Evolutionary conservation across 2,329 filamentous ascomycete genomes (phyloP).

Genomic region (Chrysosporium keratinophilum): DNA sequence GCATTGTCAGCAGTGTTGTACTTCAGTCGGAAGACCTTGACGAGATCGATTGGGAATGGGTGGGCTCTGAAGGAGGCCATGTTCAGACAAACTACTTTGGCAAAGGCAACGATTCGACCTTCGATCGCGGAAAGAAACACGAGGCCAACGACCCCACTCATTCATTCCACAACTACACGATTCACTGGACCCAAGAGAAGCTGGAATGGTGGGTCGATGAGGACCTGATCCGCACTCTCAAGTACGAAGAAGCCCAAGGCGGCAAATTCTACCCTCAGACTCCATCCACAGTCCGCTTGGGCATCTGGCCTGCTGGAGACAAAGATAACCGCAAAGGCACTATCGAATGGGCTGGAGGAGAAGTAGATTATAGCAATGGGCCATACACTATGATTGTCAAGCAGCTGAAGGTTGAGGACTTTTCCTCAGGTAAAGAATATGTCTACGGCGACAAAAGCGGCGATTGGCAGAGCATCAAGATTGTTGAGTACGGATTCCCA

Average conservation of each 20-base stretch:
- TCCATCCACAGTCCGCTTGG: slow-evolving; percentile 60
- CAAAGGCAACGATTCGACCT: slow-evolving; percentile 76
- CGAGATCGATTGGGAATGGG: slow-evolving; percentile 73
- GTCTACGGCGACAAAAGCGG: slow-evolving; percentile 53
- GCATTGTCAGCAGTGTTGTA: slow-evolving; percentile 87
- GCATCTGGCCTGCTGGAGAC: slow-evolving; percentile 58
- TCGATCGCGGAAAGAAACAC: slow-evolving; percentile 77
- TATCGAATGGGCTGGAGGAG: slow-evolving; percentile 17
- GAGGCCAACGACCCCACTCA: slow-evolving; percentile 48
- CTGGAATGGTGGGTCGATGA: slow-evolving; percentile 58
- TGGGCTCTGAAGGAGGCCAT: slow-evolving; percentile 28
- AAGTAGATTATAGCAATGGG: slow-evolving; percentile 30
- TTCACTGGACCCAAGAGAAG: slow-evolving; percentile 57
- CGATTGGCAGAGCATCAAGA: slow-evolving; percentile 52
- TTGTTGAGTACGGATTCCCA: slow-evolving; percentile 42
- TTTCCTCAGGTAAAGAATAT: slow-evolving; percentile 54
- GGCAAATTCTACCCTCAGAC: slow-evolving; percentile 59
- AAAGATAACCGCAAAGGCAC: slow-evolving; percentile 22
- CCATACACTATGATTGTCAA: slow-evolving; percentile 69
- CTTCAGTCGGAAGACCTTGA: slow-evolving; percentile 88
- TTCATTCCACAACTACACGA: slow-evolving; percentile 37
- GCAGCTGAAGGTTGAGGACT: slow-evolving; percentile 47
- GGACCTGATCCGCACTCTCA: slow-evolving; percentile 50
- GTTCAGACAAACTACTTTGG: slow-evolving; percentile 90
- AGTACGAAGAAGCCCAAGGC: slow-evolving; percentile 55